These are phyloP conservation scores for Fabrea salina DNA, from an alignment of 169 alveolate species.

Conservation along the genomic window DNA sequence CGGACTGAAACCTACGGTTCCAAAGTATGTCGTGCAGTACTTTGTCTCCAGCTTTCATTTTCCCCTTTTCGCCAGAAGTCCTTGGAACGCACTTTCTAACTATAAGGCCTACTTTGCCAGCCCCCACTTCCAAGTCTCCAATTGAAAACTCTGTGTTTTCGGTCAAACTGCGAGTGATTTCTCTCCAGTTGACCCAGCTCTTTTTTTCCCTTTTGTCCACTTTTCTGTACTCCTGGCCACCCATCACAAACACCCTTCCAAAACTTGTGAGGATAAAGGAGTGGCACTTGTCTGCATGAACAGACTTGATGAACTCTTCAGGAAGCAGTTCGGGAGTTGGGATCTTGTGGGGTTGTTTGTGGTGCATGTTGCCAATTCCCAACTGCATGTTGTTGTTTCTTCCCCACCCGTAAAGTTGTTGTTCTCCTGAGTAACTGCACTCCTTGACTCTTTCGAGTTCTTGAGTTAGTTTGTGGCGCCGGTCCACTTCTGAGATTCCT, in stretches of 20 bases:
- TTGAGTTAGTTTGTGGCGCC: background rate
- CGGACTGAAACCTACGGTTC: background rate
- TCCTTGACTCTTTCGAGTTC: background rate
- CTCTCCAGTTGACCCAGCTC: background rate
- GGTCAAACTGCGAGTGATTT: background rate
- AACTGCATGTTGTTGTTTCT: background rate
- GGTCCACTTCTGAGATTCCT: background rate
- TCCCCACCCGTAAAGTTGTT: slow-evolving; percentile 1
- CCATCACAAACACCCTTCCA: background rate
- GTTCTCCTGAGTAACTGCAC: background rate
- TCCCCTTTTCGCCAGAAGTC: background rate
- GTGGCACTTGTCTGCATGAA: background rate
- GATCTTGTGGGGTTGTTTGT: background rate
- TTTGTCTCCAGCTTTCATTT: slow-evolving; percentile 1
- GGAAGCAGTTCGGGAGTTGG: background rate
- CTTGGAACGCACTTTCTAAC: background rate
- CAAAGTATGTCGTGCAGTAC: background rate
- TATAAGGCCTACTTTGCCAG: background rate
- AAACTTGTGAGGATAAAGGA: background rate
- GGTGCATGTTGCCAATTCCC: background rate
- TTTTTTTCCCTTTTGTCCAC: background rate
- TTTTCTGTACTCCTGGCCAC: background rate
- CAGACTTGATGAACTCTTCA: background rate
- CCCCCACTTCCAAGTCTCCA: background rate
- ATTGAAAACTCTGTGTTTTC: background rate